Evolutionary conservation across 2,329 filamentous ascomycete genomes (phyloP).

Genomic region (Ustilaginoidea virens): DNA sequence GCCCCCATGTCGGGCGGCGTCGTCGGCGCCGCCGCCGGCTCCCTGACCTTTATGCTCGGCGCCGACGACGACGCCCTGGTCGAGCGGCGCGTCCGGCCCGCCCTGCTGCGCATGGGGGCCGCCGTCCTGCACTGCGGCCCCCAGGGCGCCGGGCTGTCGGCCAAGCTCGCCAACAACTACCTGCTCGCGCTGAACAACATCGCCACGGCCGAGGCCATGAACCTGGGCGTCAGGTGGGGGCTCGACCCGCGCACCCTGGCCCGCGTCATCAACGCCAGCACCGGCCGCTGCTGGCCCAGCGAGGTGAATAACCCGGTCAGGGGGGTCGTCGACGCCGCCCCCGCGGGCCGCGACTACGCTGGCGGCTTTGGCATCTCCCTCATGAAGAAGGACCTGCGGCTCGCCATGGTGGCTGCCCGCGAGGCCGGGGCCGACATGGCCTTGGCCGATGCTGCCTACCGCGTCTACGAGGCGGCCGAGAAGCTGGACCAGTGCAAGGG

Average conservation of each 20-base stretch:
- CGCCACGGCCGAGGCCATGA: slow-evolving; percentile 50
- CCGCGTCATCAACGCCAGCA: slow-evolving; percentile 81
- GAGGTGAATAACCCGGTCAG: slow-evolving; percentile 92
- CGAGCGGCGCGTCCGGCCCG: slow-evolving; percentile 47
- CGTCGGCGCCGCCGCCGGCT: slow-evolving; percentile 74
- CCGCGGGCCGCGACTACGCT: slow-evolving; percentile 59
- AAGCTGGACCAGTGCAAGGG: slow-evolving; percentile 45
- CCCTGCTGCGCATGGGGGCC: slow-evolving; percentile 71
- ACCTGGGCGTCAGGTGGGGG: slow-evolving; percentile 45
- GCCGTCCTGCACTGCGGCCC: slow-evolving; percentile 73
- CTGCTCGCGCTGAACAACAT: slow-evolving; percentile 87
- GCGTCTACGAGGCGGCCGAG: slow-evolving; percentile 54
- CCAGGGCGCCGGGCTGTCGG: slow-evolving; percentile 74
- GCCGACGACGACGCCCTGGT: slow-evolving; percentile 44
- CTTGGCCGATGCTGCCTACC: slow-evolving; percentile 44
- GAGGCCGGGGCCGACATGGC: slow-evolving; percentile 52
- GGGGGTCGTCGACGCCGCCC: slow-evolving; percentile 63
- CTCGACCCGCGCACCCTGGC: slow-evolving; percentile 52
- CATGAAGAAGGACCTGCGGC: slow-evolving; percentile 66
- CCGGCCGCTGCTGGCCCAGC: slow-evolving; percentile 90
- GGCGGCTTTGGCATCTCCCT: slow-evolving; percentile 65
- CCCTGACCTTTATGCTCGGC: slow-evolving; percentile 93
- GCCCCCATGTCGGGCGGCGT: slow-evolving; percentile 96
- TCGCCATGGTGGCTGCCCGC: slow-evolving; percentile 57
- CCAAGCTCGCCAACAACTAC: slow-evolving; percentile 96